phyloP scores from a whole-genome alignment of 129 eudicot species.

The Artemisia tridentata region DNA sequence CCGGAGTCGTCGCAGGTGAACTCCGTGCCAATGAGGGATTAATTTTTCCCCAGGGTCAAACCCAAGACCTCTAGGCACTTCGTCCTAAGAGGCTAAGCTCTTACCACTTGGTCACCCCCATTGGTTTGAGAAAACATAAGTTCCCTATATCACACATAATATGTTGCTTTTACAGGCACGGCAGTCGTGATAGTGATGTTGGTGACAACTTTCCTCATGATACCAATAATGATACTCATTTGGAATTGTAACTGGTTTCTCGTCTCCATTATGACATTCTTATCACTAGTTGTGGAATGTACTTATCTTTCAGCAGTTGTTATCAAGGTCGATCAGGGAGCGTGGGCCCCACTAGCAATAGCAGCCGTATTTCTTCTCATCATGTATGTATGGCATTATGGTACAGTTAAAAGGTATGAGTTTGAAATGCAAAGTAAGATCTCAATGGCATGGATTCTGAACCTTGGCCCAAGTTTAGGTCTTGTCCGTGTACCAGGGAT shows the following conservation, averaged over 20 bases:
- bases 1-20: no score
- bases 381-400: conserved; percentile 90
- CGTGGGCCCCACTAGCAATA: conserved; percentile 86
- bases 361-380: conserved; percentile 74
- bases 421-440: conserved; percentile 80
- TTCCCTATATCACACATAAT: not conserved
- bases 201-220: conserved; percentile 8
- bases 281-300: conserved; percentile 6
- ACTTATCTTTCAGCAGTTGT: conserved; percentile 7
- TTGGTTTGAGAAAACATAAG: not conserved
- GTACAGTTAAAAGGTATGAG: conserved; percentile 74
- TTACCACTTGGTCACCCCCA: no score
- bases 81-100: no score
- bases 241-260: conserved; percentile 13
- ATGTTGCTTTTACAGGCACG: conserved; percentile 3
- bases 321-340: conserved; percentile 33
- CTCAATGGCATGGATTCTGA: conserved; percentile 82
- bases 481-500: conserved; percentile 87
- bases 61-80: no score
- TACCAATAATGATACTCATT: conserved; percentile 6
- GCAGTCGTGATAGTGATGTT: conserved; percentile 13
- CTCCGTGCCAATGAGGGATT: no score
- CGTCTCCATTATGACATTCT: not conserved
- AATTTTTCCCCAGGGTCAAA: no score
- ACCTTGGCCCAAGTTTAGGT: conserved; percentile 83